Evolutionary conservation across 768 basidiomycete species (phyloP).

Genomic region (Leccinum pellstonianum): DNA sequence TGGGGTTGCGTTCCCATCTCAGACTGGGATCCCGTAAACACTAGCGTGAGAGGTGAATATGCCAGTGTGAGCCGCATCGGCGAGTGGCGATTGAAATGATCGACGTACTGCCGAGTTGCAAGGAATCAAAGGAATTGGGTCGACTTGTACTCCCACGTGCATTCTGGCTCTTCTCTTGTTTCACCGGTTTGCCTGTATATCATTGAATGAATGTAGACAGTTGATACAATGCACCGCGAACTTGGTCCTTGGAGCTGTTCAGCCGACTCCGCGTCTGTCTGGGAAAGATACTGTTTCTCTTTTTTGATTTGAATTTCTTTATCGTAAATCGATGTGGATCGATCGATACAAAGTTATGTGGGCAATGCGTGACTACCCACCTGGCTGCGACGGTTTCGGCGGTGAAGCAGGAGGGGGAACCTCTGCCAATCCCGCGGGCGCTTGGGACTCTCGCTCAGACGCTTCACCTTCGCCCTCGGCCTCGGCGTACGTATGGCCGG

Average conservation of each 20-base stretch:
- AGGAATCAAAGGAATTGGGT: background rate
- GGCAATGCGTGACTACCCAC: background rate
- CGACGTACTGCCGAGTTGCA: conserved; percentile 15
- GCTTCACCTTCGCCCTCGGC: conserved; percentile 1
- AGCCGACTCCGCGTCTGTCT: background rate
- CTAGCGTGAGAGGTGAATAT: background rate
- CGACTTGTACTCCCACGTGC: background rate
- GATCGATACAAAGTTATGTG: background rate
- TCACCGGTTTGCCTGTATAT: conserved; percentile 16
- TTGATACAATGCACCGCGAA: background rate
- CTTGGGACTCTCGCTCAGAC: conserved; percentile 3
- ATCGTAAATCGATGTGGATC: background rate
- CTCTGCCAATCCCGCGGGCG: background rate
- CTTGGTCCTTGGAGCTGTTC: background rate
- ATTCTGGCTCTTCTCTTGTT: conserved; percentile 15
- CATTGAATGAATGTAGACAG: background rate
- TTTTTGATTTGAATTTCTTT: conserved; percentile 4
- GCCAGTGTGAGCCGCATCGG: background rate
- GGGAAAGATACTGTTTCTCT: conserved; percentile 1
- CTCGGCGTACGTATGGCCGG: conserved; percentile 5
- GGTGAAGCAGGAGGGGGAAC: conserved; percentile 3
- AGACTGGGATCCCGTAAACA: conserved; percentile 6
- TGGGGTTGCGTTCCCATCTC: conserved; percentile 1
- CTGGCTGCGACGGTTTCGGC: background rate
- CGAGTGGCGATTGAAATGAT: background rate